These are phyloP conservation scores for Austropuccinia psidii DNA, from an alignment of 1,284 basidiomycete species.

Conservation along the genomic window DNA sequence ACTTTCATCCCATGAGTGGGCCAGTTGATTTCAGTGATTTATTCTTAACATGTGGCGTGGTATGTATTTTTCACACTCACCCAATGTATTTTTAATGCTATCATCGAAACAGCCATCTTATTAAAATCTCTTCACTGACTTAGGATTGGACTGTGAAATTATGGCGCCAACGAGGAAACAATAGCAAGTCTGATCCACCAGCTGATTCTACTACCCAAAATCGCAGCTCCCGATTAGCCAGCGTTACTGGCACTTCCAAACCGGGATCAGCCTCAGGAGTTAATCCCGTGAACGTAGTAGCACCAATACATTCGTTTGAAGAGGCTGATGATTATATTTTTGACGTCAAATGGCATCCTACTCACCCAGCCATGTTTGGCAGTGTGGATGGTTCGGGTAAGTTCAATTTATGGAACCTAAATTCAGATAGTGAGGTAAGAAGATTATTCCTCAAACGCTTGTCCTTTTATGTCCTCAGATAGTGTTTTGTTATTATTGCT, in stretches of 20 bases:
- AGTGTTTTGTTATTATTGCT: neutral
- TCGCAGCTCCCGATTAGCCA: constrained; percentile 1
- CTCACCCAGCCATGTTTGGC: constrained; percentile 87
- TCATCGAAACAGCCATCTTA: constrained; percentile 15
- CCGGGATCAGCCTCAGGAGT: constrained; percentile 17
- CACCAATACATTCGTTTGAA: constrained; percentile 82
- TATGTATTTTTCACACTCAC: constrained; percentile 39
- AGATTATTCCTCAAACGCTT: neutral
- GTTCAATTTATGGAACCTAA: constrained; percentile 95
- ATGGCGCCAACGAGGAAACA: constrained; percentile 62
- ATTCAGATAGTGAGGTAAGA: constrained; percentile 81
- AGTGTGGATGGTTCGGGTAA: constrained; percentile 87
- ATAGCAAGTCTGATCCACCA: constrained; percentile 34
- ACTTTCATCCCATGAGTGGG: constrained; percentile 83
- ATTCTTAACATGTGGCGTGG: constrained; percentile 76
- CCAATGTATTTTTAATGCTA: constrained; percentile 42
- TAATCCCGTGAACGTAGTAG: constrained; percentile 51
- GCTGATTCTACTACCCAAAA: constrained; percentile 16
- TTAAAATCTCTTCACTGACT: neutral
- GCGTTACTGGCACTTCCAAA: constrained; percentile 11
- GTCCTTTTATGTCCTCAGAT: neutral
- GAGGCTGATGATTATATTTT: constrained; percentile 98
- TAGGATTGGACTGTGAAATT: constrained; percentile 92
- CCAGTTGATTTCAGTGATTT: constrained; percentile 90
- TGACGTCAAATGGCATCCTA: constrained; percentile 94